phyloP scores from a whole-genome alignment of 495 filamentous ascomycete species.

The Penicillium flavigenum region DNA sequence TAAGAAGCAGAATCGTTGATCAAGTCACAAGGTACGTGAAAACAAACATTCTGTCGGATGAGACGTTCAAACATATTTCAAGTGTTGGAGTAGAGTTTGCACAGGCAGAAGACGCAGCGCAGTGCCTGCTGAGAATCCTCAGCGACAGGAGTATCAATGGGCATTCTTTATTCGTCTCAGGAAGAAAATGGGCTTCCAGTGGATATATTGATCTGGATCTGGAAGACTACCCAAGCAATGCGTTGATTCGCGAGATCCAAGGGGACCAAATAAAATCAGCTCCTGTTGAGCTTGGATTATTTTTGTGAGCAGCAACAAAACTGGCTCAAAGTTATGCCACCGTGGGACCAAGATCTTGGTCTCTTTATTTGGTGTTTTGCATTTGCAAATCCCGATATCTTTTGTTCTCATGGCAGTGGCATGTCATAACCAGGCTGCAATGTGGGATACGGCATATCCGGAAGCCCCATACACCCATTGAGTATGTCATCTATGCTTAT shows the following conservation, averaged over 20 bases:
- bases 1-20: no score
- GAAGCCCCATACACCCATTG: conserved; percentile 1
- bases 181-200: conserved; percentile 15
- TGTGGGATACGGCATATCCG: conserved; percentile 4
- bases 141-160: conserved; percentile 19
- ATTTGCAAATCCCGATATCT: background rate
- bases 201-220: conserved; percentile 21
- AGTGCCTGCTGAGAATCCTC: conserved; percentile 23
- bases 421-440: conserved; percentile 1
- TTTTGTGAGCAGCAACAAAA: background rate
- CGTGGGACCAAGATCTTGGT: background rate
- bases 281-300: conserved; percentile 5
- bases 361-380: background rate
- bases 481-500: conserved; percentile 9
- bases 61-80: conserved; percentile 12
- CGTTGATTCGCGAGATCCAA: conserved; percentile 5
- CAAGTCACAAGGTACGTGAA: conserved; percentile 23
- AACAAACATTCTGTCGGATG: conserved; percentile 24
- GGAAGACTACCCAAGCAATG: background rate
- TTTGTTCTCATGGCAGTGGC: conserved; percentile 1
- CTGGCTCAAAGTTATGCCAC: background rate
- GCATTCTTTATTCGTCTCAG: conserved; percentile 22
- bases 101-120: conserved; percentile 14
- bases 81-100: conserved; percentile 23
- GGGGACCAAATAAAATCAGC: conserved; percentile 5